phyloP scores from a whole-genome alignment of 768 basidiomycete genomes.

The Panellus pusillus region DNA sequence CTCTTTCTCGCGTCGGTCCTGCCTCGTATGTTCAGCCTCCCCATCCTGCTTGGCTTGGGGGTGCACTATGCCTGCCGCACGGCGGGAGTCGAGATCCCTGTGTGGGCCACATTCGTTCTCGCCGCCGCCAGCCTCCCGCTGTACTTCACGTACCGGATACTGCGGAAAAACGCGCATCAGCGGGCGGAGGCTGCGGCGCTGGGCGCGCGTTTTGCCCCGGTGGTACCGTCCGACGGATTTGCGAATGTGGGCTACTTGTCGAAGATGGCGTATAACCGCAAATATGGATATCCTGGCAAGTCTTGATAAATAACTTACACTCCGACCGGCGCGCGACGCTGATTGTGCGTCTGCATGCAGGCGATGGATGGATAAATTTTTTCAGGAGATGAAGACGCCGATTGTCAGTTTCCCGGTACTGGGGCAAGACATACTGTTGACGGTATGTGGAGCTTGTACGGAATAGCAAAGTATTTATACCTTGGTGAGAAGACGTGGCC shows the following conservation, averaged over 20 bases:
- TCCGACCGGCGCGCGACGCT: neutral
- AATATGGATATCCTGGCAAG: slow-evolving; percentile 33
- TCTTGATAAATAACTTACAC: neutral
- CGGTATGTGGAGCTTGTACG: neutral
- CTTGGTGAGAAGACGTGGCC: slow-evolving; percentile 12
- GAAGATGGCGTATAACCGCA: slow-evolving; percentile 23
- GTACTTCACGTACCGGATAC: slow-evolving; percentile 3
- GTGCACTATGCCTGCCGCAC: slow-evolving; percentile 5
- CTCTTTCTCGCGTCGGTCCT: slow-evolving; percentile 4
- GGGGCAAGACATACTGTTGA: slow-evolving; percentile 22
- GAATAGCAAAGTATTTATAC: too few relatives aligned
- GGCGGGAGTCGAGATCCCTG: neutral
- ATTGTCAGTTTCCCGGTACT: slow-evolving; percentile 21
- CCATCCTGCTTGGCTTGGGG: slow-evolving; percentile 3
- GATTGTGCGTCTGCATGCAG: neutral
- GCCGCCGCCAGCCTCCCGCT: slow-evolving; percentile 9
- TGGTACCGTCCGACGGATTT: slow-evolving; percentile 17
- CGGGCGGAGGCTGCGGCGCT: slow-evolving; percentile 16
- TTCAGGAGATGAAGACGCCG: slow-evolving; percentile 10
- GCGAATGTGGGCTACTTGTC: slow-evolving; percentile 31
- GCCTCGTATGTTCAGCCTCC: slow-evolving; percentile 5
- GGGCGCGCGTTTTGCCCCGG: slow-evolving; percentile 28
- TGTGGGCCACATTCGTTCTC: slow-evolving; percentile 7
- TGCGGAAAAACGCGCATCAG: slow-evolving; percentile 1
- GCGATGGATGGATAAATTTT: slow-evolving; percentile 2